These are phyloP conservation scores for Pneumocystis wakefieldiae DNA, from an alignment of 1,139 yeast genomes.

Conservation along the genomic window DNA sequence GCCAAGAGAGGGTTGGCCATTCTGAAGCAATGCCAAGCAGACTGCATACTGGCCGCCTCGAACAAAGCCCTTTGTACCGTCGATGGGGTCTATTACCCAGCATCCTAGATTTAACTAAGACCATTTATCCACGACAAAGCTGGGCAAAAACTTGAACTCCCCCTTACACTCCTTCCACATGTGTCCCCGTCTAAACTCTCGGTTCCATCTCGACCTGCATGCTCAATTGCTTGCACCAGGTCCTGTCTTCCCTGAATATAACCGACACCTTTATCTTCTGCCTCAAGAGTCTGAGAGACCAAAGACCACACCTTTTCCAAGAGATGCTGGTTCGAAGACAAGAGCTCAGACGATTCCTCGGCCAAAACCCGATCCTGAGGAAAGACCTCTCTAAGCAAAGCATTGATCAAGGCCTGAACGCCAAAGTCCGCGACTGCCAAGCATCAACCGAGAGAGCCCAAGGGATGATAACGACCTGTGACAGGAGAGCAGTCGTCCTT, in stretches of 20 bases:
- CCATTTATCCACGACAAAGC: too few relatives aligned
- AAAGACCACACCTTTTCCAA: slow-evolving; percentile 26
- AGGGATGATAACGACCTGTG: slow-evolving; percentile 29
- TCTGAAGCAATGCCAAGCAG: slow-evolving; percentile 74
- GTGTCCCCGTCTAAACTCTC: too few relatives aligned
- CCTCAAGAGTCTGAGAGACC: slow-evolving; percentile 4
- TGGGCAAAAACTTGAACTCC: too few relatives aligned
- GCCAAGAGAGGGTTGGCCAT: slow-evolving; percentile 74
- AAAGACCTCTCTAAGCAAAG: slow-evolving; percentile 63
- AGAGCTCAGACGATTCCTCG: slow-evolving; percentile 69
- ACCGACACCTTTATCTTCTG: slow-evolving; percentile 18
- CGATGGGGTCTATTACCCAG: slow-evolving; percentile 98
- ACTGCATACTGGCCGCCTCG: slow-evolving; percentile 96
- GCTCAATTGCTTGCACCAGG: slow-evolving; percentile 54
- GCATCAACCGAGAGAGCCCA: too few relatives aligned
- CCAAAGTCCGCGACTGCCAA: slow-evolving; percentile 74
- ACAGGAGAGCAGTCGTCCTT: slow-evolving; percentile 89
- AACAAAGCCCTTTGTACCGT: slow-evolving; percentile 92
- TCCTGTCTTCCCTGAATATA: slow-evolving; percentile 32
- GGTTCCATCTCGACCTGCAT: slow-evolving; percentile 30
- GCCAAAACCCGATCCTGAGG: slow-evolving; percentile 83
- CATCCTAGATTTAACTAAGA: too few relatives aligned
- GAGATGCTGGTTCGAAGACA: slow-evolving; percentile 38
- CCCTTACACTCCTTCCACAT: too few relatives aligned
- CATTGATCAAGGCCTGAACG: slow-evolving; percentile 82